Evolutionary conservation across 805 yeast species (phyloP).

Genomic region (Debaryomyces hansenii): DNA sequence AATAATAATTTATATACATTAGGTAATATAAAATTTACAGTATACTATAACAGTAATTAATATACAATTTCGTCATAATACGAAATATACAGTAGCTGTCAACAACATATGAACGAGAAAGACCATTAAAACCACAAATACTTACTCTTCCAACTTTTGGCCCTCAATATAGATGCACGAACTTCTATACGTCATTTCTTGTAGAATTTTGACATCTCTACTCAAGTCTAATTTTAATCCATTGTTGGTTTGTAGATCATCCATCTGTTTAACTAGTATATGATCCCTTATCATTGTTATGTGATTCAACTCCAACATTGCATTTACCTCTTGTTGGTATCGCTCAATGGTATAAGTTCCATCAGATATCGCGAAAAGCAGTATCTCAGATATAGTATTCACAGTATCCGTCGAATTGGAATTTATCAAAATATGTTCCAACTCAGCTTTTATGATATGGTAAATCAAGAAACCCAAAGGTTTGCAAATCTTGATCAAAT

Average conservation of each 20-base stretch:
- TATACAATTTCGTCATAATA: too few species aligned
- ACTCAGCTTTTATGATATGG: slow-evolving; percentile 28
- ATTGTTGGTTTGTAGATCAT: slow-evolving; percentile 9
- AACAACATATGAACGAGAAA: not conserved
- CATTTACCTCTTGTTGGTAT: slow-evolving; percentile 12
- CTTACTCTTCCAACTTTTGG: slow-evolving; percentile 30
- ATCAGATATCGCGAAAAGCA: slow-evolving; percentile 17
- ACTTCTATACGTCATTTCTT: slow-evolving; percentile 37
- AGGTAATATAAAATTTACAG: not conserved
- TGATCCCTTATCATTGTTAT: slow-evolving; percentile 10
- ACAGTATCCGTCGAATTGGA: slow-evolving; percentile 27
- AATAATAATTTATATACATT: not conserved
- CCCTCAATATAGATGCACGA: slow-evolving; percentile 39
- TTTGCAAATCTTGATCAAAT: slow-evolving; percentile 20
- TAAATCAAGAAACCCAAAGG: slow-evolving; percentile 25
- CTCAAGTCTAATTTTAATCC: slow-evolving; percentile 10
- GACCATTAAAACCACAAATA: not conserved
- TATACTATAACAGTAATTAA: too few species aligned
- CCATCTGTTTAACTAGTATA: slow-evolving; percentile 7
- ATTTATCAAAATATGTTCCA: slow-evolving; percentile 26
- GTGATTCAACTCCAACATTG: slow-evolving; percentile 14
- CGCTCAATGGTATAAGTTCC: slow-evolving; percentile 16
- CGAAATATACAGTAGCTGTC: not conserved
- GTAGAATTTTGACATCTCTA: slow-evolving; percentile 20
- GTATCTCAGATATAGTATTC: slow-evolving; percentile 26